phyloP scores from a whole-genome alignment of 2,329 filamentous ascomycete genomes.

The Exophiala viscosa region DNA sequence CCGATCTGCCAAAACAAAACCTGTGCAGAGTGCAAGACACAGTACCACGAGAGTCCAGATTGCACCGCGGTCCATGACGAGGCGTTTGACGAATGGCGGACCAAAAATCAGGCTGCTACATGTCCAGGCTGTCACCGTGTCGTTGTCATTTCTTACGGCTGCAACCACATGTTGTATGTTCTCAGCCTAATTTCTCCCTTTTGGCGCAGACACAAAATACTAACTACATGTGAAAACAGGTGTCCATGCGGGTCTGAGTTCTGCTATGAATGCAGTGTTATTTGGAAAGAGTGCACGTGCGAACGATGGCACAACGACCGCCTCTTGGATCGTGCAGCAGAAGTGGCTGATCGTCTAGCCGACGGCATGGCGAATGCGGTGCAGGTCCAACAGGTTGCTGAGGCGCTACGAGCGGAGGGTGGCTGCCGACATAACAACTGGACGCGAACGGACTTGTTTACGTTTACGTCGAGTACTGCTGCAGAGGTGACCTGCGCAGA shows the following conservation, averaged over 20 bases:
- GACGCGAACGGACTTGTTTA: background rate
- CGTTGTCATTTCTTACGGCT: conserved; percentile 32
- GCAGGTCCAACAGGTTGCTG: background rate
- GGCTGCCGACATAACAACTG: conserved; percentile 12
- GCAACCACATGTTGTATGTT: conserved; percentile 36
- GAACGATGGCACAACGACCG: conserved; percentile 28
- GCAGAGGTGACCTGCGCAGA: conserved; percentile 14
- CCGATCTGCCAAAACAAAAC: conserved; percentile 43
- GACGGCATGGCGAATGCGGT: background rate
- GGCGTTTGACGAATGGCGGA: conserved; percentile 55
- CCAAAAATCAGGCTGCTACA: conserved; percentile 66
- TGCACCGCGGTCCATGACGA: conserved; percentile 29
- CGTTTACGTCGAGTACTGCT: background rate
- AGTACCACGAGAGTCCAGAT: conserved; percentile 38
- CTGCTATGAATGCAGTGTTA: conserved; percentile 32
- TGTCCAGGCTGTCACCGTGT: conserved; percentile 68
- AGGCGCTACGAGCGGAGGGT: background rate
- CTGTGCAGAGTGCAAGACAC: conserved; percentile 51
- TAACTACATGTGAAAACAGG: conserved; percentile 7
- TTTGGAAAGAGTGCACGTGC: conserved; percentile 32
- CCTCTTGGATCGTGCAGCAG: conserved; percentile 21
- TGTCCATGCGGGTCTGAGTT: conserved; percentile 33
- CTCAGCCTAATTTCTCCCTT: background rate
- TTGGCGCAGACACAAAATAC: too few species aligned
- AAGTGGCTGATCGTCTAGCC: conserved; percentile 14